Conservation (phyloP, 805 yeast genomes). For the Barnettozyma wickerhamii region DNA sequence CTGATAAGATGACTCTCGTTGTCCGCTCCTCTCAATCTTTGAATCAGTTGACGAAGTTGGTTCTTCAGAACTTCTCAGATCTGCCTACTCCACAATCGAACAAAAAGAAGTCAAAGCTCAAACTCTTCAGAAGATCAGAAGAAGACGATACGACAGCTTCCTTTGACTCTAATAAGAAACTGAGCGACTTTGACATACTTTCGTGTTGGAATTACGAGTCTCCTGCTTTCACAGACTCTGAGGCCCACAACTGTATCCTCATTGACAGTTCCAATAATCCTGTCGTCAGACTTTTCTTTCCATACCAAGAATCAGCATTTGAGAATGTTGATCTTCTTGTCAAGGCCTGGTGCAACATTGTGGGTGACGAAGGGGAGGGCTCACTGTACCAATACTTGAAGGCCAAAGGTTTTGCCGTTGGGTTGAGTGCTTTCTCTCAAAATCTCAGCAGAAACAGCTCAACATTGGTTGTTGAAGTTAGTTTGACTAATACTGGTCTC, state of each 20-base stretch:
- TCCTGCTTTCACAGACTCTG: constrained; percentile 22
- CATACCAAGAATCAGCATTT: constrained; percentile 20
- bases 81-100: constrained; percentile 18
- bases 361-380: constrained; percentile 58
- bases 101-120: constrained; percentile 8
- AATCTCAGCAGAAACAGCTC: constrained; percentile 31
- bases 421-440: constrained; percentile 40
- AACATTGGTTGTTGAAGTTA: constrained; percentile 46
- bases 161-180: neutral
- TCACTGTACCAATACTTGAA: constrained; percentile 43
- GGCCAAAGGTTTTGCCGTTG: constrained; percentile 30
- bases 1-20: constrained; percentile 53
- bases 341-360: constrained; percentile 48
- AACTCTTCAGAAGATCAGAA: constrained; percentile 3
- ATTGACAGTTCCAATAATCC: constrained; percentile 35
- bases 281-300: constrained; percentile 43
- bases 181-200: constrained; percentile 15
- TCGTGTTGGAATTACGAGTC: constrained; percentile 16
- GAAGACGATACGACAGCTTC: neutral
- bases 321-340: constrained; percentile 23
- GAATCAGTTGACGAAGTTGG: constrained; percentile 50
- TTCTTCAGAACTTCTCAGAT: constrained; percentile 38
- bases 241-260: constrained; percentile 29
- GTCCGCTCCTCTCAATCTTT: constrained; percentile 64
- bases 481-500: constrained; percentile 44